Conservation (phyloP, 1,139 yeast genomes). For the Suhomyces yuchorum region DNA sequence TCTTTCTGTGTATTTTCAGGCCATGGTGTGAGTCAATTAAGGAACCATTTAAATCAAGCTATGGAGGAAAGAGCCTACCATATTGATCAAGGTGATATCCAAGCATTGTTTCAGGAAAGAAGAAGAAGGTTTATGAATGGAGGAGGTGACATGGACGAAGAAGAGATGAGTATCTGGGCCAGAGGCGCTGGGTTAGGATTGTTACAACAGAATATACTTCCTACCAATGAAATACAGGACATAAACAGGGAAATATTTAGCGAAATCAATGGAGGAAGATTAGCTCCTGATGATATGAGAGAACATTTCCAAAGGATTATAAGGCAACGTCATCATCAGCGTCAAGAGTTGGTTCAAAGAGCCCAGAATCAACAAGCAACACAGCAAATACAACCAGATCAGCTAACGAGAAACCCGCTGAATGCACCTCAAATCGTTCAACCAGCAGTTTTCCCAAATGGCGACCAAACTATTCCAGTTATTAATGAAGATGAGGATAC, state of each 20-base stretch:
- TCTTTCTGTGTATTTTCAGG: conserved; percentile 95
- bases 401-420: conserved; percentile 16
- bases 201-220: conserved; percentile 20
- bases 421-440: conserved; percentile 49
- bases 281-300: conserved; percentile 42
- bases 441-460: conserved; percentile 45
- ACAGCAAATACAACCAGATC: conserved; percentile 13
- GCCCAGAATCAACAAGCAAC: conserved; percentile 8
- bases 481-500: conserved; percentile 38
- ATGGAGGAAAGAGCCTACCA: conserved; percentile 48
- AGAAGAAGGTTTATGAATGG: conserved; percentile 32
- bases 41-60: conserved; percentile 57
- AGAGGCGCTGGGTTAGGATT: conserved; percentile 38
- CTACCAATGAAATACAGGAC: conserved; percentile 30
- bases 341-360: conserved; percentile 15
- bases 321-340: conserved; percentile 24
- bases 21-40: conserved; percentile 73
- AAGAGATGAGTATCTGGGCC: conserved; percentile 33
- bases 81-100: conserved; percentile 43
- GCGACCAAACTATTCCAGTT: conserved; percentile 29
- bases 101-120: conserved; percentile 36
- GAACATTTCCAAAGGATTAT: conserved; percentile 41
- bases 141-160: conserved; percentile 25
- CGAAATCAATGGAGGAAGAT: conserved; percentile 37
- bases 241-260: conserved; percentile 40